A percentile compares a stretch with the other conserved stretches of the same genome.
Conservation (phyloP, 2,329 filamentous ascomycete species). For the Annulohypoxylon truncatum region DNA sequence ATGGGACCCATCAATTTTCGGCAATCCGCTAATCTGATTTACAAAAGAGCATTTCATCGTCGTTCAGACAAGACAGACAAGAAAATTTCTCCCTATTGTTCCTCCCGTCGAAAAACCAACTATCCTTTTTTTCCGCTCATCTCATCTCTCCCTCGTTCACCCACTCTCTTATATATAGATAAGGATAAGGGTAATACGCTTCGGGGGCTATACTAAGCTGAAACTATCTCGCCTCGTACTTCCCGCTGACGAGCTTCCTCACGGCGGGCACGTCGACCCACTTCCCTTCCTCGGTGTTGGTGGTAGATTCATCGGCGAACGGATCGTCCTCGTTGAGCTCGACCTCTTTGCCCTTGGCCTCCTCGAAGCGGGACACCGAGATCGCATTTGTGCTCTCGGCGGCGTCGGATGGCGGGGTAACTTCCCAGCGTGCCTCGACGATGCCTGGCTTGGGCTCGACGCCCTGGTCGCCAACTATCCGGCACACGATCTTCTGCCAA, state of each 20-base stretch:
- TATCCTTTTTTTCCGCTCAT: not conserved
- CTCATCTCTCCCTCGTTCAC: slow-evolving; percentile 2
- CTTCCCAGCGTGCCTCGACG: slow-evolving; percentile 87
- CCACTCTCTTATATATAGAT: slow-evolving; percentile 1
- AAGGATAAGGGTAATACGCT: not conserved
- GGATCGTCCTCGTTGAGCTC: slow-evolving; percentile 67
- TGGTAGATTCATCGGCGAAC: slow-evolving; percentile 71
- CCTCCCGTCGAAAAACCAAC: not conserved
- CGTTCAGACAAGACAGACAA: slow-evolving; percentile 28
- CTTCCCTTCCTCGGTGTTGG: slow-evolving; percentile 47
- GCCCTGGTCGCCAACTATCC: slow-evolving; percentile 78
- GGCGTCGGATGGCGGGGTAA: slow-evolving; percentile 53
- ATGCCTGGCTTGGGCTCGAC: slow-evolving; percentile 77
- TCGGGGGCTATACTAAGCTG: not conserved
- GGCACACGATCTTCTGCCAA: slow-evolving; percentile 82
- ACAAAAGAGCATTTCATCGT: slow-evolving; percentile 41
- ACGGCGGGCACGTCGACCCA: slow-evolving; percentile 77
- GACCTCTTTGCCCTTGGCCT: slow-evolving; percentile 64
- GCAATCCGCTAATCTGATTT: slow-evolving; percentile 38
- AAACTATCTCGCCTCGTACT: slow-evolving; percentile 70
- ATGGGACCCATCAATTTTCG: slow-evolving; percentile 40
- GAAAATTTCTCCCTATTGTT: slow-evolving; percentile 25
- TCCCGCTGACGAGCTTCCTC: slow-evolving; percentile 78
- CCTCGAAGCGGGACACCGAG: slow-evolving; percentile 68
- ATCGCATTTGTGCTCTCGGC: slow-evolving; percentile 64